Percentiles rank a stretch among this genome's conserved stretches.
phyloP scores from a whole-genome alignment of 495 filamentous ascomycete genomes.

The Neurospora intermedia region DNA sequence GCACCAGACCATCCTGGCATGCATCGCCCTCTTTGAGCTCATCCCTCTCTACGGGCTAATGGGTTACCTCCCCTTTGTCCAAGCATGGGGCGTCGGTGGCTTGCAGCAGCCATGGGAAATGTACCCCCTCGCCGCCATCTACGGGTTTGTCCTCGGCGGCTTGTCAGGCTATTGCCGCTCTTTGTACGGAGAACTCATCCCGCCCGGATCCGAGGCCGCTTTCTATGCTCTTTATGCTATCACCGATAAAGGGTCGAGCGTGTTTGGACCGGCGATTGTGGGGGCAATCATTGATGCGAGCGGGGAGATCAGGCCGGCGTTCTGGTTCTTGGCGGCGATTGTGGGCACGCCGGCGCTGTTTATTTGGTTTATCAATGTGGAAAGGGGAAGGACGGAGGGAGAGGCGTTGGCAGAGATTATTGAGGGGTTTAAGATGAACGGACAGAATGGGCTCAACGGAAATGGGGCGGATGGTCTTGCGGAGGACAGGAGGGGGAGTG shows the following conservation, averaged over 20 bases:
- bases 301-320: conserved; percentile 85
- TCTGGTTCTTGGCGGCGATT: conserved; percentile 79
- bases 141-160: conserved; percentile 87
- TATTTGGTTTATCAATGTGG: conserved; percentile 80
- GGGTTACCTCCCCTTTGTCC: conserved; percentile 77
- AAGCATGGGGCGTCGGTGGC: conserved; percentile 63
- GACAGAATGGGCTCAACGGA: background rate
- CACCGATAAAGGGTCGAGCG: conserved; percentile 89
- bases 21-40: conserved; percentile 79
- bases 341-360: conserved; percentile 75
- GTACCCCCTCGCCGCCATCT: conserved; percentile 84
- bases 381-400: conserved; percentile 73
- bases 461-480: background rate
- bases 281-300: conserved; percentile 82
- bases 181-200: conserved; percentile 84
- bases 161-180: conserved; percentile 90
- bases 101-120: conserved; percentile 94
- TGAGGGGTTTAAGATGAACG: conserved; percentile 37
- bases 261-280: conserved; percentile 92
- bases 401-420: conserved; percentile 57
- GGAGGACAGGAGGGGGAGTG: conserved; percentile 12
- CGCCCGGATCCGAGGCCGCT: conserved; percentile 85
- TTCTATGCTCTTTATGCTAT: conserved; percentile 97
- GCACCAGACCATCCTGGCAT: conserved; percentile 80
- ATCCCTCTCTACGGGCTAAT: conserved; percentile 88